Base-by-base conservation (phyloP, 1,284 basidiomycete genomes). In the Cystobasidium slooffiae region DNA sequence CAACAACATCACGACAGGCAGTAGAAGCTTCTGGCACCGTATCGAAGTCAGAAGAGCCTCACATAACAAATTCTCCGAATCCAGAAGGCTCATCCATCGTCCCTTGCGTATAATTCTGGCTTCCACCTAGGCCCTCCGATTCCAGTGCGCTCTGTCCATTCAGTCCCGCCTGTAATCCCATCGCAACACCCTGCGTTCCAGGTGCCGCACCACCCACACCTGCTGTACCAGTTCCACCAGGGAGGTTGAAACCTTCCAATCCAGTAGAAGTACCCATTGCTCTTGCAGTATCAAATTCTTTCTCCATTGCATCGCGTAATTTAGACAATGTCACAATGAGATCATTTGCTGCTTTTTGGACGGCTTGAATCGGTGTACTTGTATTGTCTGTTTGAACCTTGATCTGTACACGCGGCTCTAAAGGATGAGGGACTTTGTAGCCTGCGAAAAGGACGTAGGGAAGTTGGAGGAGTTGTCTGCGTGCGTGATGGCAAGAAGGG, bases 371-470 rank as follows among this genome's bases (percentile, higher is more conserved):
- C 0, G 96, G 94, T 22, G 94, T 92, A 62, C 90, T 82, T 0
- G 88, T 86, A 31, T 94, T 94, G 83, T 98, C 94, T 0, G 94
- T 97, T 84, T 98, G 96, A 75, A 98, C 89, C 83, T 97, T 97
- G 83, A 99, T 87, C 51, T 91, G 86, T 83, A 98, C 96, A 80
- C 94, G 88, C 8, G 96, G 94, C 77, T 97, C 93, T 20, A 97
- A 88, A 0, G 97, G 96, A 80, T 98, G 96, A 0, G 96, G 94
- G 49, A 96, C 93, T 85, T 95, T 94, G 88, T 98, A 98, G 0
- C 96, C 96, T 2, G 94, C 94, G 82, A 99, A 99, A 75, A 96
- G 88, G 77, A 97, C 89, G 78, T 89, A 86, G 0, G 92, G 89
- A 86, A 91, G 91, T 14, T 89, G 83, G 31, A 96, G 88, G 31